phyloP scores from a whole-genome alignment of 2,329 filamentous ascomycete genomes.

The Diaporthe caulivora region DNA sequence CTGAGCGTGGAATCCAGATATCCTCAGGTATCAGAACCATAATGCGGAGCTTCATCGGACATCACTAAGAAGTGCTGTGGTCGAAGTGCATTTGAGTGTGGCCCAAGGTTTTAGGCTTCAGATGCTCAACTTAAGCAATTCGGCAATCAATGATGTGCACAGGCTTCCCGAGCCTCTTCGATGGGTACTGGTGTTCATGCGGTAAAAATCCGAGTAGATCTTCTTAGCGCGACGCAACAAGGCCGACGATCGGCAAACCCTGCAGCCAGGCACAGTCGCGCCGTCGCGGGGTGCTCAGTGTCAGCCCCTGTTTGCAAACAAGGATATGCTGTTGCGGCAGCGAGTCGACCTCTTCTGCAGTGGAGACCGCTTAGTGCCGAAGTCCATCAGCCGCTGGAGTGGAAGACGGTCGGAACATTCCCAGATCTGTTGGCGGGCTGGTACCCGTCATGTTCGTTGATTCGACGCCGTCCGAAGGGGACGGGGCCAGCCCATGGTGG shows the following conservation, averaged over 20 bases:
- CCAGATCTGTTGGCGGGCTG: background rate
- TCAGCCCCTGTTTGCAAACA: slow-evolving; percentile 24
- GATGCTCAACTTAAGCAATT: background rate
- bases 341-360: background rate
- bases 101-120: background rate
- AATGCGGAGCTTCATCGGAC: background rate
- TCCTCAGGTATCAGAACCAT: background rate
- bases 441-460: background rate
- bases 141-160: slow-evolving; percentile 25
- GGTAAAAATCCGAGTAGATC: background rate
- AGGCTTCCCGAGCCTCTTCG: slow-evolving; percentile 12
- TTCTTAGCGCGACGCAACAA: background rate
- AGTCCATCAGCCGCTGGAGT: background rate
- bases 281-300: background rate
- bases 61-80: background rate
- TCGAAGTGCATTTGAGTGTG: background rate
- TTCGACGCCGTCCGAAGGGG: background rate
- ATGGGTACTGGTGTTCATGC: background rate
- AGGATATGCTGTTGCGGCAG: background rate
- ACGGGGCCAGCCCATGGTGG: background rate
- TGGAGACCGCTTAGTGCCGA: background rate
- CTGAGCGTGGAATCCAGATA: background rate
- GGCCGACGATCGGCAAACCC: background rate
- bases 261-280: background rate
- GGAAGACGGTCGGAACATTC: background rate